Conservation (phyloP, 2,329 filamentous ascomycete genomes). For the Beauveria medogensis region DNA sequence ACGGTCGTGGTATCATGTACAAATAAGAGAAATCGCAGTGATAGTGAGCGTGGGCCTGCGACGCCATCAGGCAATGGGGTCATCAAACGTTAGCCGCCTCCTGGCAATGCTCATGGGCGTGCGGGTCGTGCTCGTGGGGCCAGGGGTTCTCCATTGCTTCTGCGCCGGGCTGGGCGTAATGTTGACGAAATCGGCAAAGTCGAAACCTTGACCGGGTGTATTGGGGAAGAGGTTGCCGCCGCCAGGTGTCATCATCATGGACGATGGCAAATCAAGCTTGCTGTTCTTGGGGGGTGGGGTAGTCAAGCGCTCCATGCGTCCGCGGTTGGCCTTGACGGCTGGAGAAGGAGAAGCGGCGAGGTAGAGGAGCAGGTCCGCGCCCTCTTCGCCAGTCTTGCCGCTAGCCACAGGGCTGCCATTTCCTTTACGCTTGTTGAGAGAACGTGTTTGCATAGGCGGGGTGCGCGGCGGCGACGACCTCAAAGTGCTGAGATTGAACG, state of each 20-base stretch:
- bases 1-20: slow-evolving; percentile 29
- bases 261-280: slow-evolving; percentile 65
- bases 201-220: slow-evolving; percentile 77
- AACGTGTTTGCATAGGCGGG: slow-evolving; percentile 58
- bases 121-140: slow-evolving; percentile 41
- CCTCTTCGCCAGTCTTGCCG: slow-evolving; percentile 65
- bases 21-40: slow-evolving; percentile 10
- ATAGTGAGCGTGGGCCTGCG: not conserved
- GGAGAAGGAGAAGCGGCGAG: slow-evolving; percentile 88
- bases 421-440: slow-evolving; percentile 37
- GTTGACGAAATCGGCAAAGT: slow-evolving; percentile 95
- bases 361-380: slow-evolving; percentile 72
- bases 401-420: slow-evolving; percentile 35
- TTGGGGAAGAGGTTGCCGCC: slow-evolving; percentile 61
- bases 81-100: slow-evolving; percentile 75
- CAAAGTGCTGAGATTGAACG: slow-evolving; percentile 56
- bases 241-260: slow-evolving; percentile 81
- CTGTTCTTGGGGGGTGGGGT: slow-evolving; percentile 65
- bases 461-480: slow-evolving; percentile 80
- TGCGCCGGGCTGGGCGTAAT: slow-evolving; percentile 94
- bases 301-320: slow-evolving; percentile 59
- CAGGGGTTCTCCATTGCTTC: slow-evolving; percentile 77
- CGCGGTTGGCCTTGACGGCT: slow-evolving; percentile 49
- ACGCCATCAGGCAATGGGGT: slow-evolving; percentile 42
- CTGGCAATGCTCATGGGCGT: slow-evolving; percentile 61